These are phyloP conservation scores for Amniculicola lignicola DNA, from an alignment of 495 filamentous ascomycete genomes.

Conservation along the genomic window DNA sequence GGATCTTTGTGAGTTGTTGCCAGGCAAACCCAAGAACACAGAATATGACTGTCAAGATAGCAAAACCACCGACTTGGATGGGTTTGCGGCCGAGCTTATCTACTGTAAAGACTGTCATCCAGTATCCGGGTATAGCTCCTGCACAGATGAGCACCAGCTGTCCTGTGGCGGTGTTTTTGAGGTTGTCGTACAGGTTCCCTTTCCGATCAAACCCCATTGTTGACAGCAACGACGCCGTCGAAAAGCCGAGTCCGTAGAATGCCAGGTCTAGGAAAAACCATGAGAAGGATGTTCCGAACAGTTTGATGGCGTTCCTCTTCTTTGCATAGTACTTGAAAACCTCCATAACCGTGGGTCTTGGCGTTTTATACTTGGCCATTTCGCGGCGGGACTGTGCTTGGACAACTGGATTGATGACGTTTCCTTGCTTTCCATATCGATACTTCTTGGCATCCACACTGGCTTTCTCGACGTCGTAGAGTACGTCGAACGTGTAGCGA, in stretches of 20 bases:
- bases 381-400: conserved; percentile 52
- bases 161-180: conserved; percentile 38
- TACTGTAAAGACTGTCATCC: conserved; percentile 40
- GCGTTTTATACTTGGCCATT: conserved; percentile 50
- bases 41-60: conserved; percentile 40
- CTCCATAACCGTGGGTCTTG: conserved; percentile 54
- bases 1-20: conserved; percentile 32
- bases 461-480: conserved; percentile 67
- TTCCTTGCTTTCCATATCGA: conserved; percentile 36
- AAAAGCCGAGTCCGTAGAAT: conserved; percentile 76
- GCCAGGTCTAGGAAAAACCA: conserved; percentile 79
- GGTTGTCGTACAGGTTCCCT: conserved; percentile 39
- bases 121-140: conserved; percentile 43
- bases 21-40: conserved; percentile 38
- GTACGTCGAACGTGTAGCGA: conserved; percentile 80
- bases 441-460: conserved; percentile 59
- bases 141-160: conserved; percentile 42
- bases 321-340: conserved; percentile 59
- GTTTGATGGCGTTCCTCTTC: conserved; percentile 62
- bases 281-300: conserved; percentile 74
- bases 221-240: conserved; percentile 57
- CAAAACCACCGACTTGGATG: conserved; percentile 40
- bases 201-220: conserved; percentile 65
- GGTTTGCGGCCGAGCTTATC: conserved; percentile 40
- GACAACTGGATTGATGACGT: conserved; percentile 60